Evolutionary conservation across 2,329 filamentous ascomycete species (phyloP).

Genomic region (Scytalidium sp.): DNA sequence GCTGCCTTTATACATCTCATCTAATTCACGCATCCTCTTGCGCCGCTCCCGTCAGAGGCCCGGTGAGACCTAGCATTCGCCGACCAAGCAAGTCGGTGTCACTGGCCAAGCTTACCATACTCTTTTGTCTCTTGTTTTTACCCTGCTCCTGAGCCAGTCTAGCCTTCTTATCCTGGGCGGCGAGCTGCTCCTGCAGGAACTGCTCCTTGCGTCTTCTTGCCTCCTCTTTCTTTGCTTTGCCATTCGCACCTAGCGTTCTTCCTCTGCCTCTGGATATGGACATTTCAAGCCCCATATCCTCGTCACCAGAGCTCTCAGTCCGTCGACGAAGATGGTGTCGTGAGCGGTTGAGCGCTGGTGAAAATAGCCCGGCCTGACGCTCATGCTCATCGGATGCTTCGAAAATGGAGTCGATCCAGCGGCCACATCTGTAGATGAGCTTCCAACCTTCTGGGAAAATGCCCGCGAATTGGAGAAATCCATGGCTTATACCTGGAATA

Average conservation of each 20-base stretch:
- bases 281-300: conserved; percentile 82
- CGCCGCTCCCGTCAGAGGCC: conserved; percentile 38
- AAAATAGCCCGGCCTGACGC: conserved; percentile 22
- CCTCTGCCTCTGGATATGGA: conserved; percentile 46
- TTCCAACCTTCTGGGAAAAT: conserved; percentile 90
- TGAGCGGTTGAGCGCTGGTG: conserved; percentile 6
- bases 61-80: conserved; percentile 52
- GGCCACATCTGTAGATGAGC: conserved; percentile 73
- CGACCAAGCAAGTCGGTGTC: conserved; percentile 54
- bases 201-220: conserved; percentile 38
- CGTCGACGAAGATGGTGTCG: conserved; percentile 15
- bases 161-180: conserved; percentile 26
- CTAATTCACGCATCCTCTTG: neutral
- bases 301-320: conserved; percentile 54
- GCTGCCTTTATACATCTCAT: no score
- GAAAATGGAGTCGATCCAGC: conserved; percentile 82
- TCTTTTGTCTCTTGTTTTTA: conserved; percentile 34
- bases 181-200: conserved; percentile 20
- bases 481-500: conserved; percentile 87
- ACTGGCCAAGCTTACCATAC: conserved; percentile 50
- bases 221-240: conserved; percentile 40
- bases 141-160: conserved; percentile 3
- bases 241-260: conserved; percentile 9
- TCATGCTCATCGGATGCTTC: conserved; percentile 41
- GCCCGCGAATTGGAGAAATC: conserved; percentile 87